Conservation (phyloP, 2,329 filamentous ascomycete species). For the Bipolaris cookei region DNA sequence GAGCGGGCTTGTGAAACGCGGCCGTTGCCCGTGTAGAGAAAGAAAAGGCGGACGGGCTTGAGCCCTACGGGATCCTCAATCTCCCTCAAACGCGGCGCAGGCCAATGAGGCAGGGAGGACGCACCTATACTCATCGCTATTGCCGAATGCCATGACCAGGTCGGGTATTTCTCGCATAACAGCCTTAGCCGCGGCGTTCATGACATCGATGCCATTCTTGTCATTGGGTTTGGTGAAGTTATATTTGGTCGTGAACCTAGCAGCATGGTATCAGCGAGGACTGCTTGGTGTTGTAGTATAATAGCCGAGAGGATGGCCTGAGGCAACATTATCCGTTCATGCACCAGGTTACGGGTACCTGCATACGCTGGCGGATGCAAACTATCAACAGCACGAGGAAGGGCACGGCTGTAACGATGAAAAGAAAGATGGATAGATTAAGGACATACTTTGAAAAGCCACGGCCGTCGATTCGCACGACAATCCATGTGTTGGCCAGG, state of each 20-base stretch:
- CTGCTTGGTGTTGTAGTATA: not conserved
- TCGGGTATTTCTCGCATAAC: constrained; percentile 86
- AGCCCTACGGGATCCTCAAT: constrained; percentile 18
- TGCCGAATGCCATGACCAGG: constrained; percentile 85
- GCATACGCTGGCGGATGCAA: constrained; percentile 17
- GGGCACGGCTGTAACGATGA: constrained; percentile 1
- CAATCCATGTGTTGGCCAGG: constrained; percentile 92
- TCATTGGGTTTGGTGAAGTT: constrained; percentile 93
- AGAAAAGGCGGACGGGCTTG: not conserved
- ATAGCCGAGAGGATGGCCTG: constrained; percentile 13
- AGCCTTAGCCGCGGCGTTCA: constrained; percentile 89
- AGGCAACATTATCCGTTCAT: constrained; percentile 14
- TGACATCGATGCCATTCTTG: constrained; percentile 81
- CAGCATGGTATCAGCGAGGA: constrained; percentile 9
- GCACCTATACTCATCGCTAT: constrained; percentile 91
- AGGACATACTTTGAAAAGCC: constrained; percentile 83
- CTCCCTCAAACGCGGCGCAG: constrained; percentile 20
- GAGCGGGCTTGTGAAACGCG: constrained; percentile 22
- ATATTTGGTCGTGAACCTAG: constrained; percentile 81
- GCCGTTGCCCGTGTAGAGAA: constrained; percentile 11
- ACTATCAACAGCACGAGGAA: constrained; percentile 1
- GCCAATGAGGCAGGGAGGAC: constrained; percentile 9
- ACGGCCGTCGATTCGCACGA: constrained; percentile 89
- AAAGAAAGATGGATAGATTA: constrained; percentile 8
- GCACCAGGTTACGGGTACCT: constrained; percentile 25